phyloP scores from a whole-genome alignment of 495 filamentous ascomycete species.

The Aspergillus nidulans region DNA sequence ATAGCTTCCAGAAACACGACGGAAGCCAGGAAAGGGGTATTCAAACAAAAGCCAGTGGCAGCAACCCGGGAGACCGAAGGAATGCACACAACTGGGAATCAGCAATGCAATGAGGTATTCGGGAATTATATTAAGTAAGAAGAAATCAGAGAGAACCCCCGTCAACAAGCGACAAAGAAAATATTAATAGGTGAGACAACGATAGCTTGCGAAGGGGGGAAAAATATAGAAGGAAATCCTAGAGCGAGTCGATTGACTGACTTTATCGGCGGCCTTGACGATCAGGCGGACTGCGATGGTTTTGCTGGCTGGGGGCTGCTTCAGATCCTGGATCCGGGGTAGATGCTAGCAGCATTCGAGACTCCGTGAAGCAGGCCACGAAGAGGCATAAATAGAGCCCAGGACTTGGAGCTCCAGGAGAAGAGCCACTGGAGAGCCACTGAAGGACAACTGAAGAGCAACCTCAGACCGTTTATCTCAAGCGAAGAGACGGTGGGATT shows the following conservation, averaged over 20 bases:
- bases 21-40: conserved; percentile 5
- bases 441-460: not conserved
- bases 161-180: not conserved
- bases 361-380: not conserved
- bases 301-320: not conserved
- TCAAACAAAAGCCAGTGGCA: not conserved
- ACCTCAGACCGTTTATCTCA: conserved; percentile 4
- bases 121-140: not conserved
- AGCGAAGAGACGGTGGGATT: conserved; percentile 14
- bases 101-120: conserved; percentile 3
- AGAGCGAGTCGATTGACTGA: not conserved
- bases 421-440: too few species aligned
- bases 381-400: not conserved
- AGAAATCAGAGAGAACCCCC: too few species aligned
- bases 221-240: conserved; percentile 3
- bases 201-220: not conserved
- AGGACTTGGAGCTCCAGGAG: not conserved
- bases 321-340: conserved; percentile 9
- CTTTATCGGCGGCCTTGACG: not conserved
- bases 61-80: conserved; percentile 5
- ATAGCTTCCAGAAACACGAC: conserved; percentile 6
- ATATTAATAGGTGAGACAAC: conserved; percentile 5
- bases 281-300: not conserved
- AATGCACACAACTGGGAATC: not conserved
- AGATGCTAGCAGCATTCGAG: conserved; percentile 3